phyloP scores from a whole-genome alignment of 805 yeast species.

The Pichia gijzeniarum region DNA sequence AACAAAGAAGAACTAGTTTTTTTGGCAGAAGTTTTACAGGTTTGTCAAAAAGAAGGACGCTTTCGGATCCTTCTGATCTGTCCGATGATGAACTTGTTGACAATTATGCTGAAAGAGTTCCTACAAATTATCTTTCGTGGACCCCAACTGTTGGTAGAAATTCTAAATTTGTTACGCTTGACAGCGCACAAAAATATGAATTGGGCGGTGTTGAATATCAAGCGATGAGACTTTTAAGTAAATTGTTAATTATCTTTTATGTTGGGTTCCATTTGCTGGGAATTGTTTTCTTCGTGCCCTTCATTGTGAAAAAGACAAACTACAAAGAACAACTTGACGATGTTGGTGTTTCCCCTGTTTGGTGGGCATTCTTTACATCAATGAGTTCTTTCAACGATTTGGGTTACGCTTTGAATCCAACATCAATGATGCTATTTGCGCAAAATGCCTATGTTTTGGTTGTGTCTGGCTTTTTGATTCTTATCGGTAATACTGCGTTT shows the following conservation, averaged over 20 bases:
- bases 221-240: conserved; percentile 70
- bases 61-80: conserved; percentile 8
- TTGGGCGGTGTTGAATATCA: conserved; percentile 97
- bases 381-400: conserved; percentile 78
- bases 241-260: conserved; percentile 59
- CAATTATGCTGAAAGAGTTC: conserved; percentile 17
- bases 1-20: conserved; percentile 9
- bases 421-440: conserved; percentile 68
- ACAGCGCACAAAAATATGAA: conserved; percentile 84
- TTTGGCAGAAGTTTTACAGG: conserved; percentile 17
- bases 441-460: conserved; percentile 60
- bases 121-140: conserved; percentile 76
- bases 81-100: conserved; percentile 29
- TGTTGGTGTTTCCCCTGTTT: conserved; percentile 64
- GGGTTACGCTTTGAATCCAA: conserved; percentile 76
- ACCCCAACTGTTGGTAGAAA: conserved; percentile 88
- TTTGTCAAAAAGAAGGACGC: conserved; percentile 5
- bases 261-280: conserved; percentile 67
- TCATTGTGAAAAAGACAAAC: conserved; percentile 40
- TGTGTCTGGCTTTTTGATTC: conserved; percentile 60
- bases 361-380: conserved; percentile 93
- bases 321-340: conserved; percentile 40
- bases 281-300: conserved; percentile 50
- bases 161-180: conserved; percentile 79
- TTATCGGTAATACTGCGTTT: conserved; percentile 92